phyloP scores from a whole-genome alignment of 1,139 yeast species.

The Pichia sp. region DNA sequence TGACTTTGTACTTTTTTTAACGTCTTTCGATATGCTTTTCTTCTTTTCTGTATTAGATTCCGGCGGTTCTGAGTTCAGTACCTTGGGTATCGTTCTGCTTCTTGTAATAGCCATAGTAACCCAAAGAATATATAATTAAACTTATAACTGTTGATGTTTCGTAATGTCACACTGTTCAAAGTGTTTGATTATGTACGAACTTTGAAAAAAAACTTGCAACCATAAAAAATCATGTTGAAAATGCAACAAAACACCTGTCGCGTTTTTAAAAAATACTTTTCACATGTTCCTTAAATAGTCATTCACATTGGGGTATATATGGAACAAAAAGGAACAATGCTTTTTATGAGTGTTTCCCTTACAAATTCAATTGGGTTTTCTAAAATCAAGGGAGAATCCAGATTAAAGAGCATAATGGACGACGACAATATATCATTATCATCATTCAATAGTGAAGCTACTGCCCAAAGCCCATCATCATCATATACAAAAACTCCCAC shows the following conservation, averaged over 20 bases:
- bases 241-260: conserved; percentile 1
- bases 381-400: too few species aligned
- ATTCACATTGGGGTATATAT: too few species aligned
- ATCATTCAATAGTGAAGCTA: background rate
- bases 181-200: too few species aligned
- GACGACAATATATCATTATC: background rate
- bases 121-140: background rate
- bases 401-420: background rate
- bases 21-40: background rate
- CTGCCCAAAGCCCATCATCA: conserved; percentile 5
- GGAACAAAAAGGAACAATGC: too few species aligned
- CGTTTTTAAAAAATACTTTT: background rate
- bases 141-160: background rate
- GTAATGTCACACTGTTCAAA: too few species aligned
- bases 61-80: background rate
- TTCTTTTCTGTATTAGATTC: background rate
- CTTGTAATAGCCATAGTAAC: conserved; percentile 2
- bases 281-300: background rate
- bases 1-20: background rate
- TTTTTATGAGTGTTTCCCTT: too few species aligned
- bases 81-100: background rate
- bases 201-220: too few species aligned
- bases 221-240: background rate
- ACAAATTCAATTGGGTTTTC: background rate
- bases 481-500: conserved; percentile 13